These are phyloP conservation scores for Dictyostelium intermedium DNA, from an alignment of 78 protist genomes.

Conservation along the genomic window DNA sequence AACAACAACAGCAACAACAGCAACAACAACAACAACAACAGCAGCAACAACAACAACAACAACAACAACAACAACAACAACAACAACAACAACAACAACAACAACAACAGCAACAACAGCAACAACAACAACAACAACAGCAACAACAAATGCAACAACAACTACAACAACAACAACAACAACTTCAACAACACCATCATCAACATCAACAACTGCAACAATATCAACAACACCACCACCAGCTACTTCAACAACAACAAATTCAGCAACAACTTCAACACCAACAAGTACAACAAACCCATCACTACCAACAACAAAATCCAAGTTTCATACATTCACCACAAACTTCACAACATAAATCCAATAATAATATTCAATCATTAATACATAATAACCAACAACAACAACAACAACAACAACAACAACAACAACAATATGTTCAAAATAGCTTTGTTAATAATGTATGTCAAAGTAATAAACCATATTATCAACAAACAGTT, in stretches of 20 bases:
- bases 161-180: slow-evolving; percentile 22
- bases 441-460: not conserved
- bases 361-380: too few species aligned
- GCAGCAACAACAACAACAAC: not conserved
- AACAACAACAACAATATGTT: not conserved
- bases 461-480: too few species aligned
- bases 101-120: slow-evolving; percentile 8
- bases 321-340: too few species aligned
- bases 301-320: too few species aligned
- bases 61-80: slow-evolving; percentile 13
- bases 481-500: too few species aligned
- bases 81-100: slow-evolving; percentile 17
- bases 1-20: not conserved
- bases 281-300: too few species aligned
- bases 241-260: not conserved
- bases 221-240: not conserved
- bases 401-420: not conserved
- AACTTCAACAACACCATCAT: slow-evolving; percentile 11
- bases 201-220: not conserved
- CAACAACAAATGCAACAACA: slow-evolving; percentile 15
- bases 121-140: slow-evolving; percentile 17
- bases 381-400: too few species aligned
- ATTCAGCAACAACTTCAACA: too few species aligned
- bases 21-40: slow-evolving; percentile 13
- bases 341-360: too few species aligned